Evolutionary conservation across 306 rosid genomes (phyloP).

Genomic region (Rosa chinensis): DNA sequence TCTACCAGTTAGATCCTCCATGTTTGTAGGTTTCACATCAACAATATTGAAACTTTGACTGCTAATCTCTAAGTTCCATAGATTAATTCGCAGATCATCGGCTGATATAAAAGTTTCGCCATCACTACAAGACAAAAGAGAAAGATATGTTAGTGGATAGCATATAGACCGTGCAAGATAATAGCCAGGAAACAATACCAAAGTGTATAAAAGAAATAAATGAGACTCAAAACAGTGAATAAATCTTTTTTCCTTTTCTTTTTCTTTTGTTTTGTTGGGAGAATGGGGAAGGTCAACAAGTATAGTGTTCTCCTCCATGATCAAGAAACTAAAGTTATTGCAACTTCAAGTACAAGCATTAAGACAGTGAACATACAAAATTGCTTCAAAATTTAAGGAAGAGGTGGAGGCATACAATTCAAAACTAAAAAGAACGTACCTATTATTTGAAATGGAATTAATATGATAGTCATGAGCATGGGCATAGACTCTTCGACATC

Average conservation of each 20-base stretch:
- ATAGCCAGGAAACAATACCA: conserved; percentile 1
- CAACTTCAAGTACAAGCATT: conserved; percentile 10
- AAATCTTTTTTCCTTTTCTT: background rate
- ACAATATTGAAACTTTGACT: conserved; percentile 96
- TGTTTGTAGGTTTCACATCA: conserved; percentile 97
- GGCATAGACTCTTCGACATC: conserved; percentile 97
- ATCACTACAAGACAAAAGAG: conserved; percentile 58
- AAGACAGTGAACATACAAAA: background rate
- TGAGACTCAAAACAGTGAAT: background rate
- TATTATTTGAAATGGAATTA: conserved; percentile 96
- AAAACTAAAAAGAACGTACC: conserved; percentile 40
- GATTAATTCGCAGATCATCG: conserved; percentile 96
- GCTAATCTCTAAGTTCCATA: conserved; percentile 99
- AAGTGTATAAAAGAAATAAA: background rate
- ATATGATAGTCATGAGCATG: conserved; percentile 99
- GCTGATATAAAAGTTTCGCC: conserved; percentile 99
- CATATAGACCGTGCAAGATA: background rate
- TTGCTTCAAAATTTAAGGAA: background rate
- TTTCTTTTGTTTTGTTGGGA: background rate
- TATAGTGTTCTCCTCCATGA: background rate
- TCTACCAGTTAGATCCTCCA: conserved; percentile 98
- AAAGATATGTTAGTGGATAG: background rate
- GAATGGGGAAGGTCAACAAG: background rate
- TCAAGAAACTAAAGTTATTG: background rate
- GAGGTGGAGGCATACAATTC: background rate